Base-by-base conservation (phyloP, 2,329 filamentous ascomycete species). In the Calonectria pteridis region DNA sequence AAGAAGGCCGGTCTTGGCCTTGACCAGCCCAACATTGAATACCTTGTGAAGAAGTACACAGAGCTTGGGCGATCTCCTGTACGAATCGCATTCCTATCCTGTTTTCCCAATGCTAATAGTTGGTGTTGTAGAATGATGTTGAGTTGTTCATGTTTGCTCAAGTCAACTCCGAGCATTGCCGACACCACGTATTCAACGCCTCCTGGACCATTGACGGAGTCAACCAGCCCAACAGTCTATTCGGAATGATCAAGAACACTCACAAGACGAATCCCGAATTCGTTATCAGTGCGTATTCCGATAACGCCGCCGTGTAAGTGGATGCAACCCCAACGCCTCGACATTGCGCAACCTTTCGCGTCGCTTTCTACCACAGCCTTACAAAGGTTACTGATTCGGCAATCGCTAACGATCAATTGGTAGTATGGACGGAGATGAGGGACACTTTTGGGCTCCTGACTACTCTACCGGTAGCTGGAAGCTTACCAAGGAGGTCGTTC, bases 141-240 rank as follows among this genome's bases (percentile, higher is more conserved):
- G 97, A 99, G 86, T 89, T 98, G 28, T 98, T 98, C 89, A 98
- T 98, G 97, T 99, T 98, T 84, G 96, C 96, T 20, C 97, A 99
- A 86, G 96, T 99, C 83, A 98, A 98, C 88, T 98, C 96, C 4
- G 97, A 99, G 88, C 96, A 98, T 85, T 98, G 89, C 78, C 88
- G 89, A 29, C 89, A 91, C 84, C 98, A 98, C 88, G 94, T 97
- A 80, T 99, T 99, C 90, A 99, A 99, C 84, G 96, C 97, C 33
- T 93, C 93, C 73, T 99, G 97, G 95, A 97, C 93, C 20, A 97
- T 99, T 80, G 96, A 99, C 83, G 96, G 96, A 67, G 89, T 94
- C 77, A 87, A 89, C 76, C 97, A 96, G 89, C 89, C 91, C 58
- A 91, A 94, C 82, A 96, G 93, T 77, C 89, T 99, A 10, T 99